phyloP scores from a whole-genome alignment of 2,329 filamentous ascomycete genomes.

The Microdochium nivale region DNA sequence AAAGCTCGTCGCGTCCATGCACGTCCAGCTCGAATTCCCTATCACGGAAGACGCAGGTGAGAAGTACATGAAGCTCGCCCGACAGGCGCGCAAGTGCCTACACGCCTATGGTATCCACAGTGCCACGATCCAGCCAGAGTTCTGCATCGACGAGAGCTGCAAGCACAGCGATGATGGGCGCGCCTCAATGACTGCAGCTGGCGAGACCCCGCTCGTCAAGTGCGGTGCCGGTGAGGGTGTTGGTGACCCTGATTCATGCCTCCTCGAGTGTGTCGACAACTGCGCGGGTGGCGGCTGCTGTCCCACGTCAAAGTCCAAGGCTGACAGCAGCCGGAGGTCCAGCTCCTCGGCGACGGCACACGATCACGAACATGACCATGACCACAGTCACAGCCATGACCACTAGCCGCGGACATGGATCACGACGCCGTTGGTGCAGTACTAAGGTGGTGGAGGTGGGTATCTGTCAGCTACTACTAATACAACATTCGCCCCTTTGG shows the following conservation, averaged over 20 bases:
- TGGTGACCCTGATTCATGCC: slow-evolving; percentile 10
- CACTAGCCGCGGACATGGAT: background rate
- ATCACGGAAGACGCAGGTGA: slow-evolving; percentile 71
- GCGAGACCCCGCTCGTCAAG: slow-evolving; percentile 24
- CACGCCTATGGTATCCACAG: slow-evolving; percentile 96
- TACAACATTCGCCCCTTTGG: no score
- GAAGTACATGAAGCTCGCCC: slow-evolving; percentile 86
- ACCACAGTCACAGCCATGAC: slow-evolving; percentile 15
- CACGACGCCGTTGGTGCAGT: background rate
- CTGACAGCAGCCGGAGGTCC: background rate
- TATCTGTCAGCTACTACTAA: no score
- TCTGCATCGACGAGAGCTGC: slow-evolving; percentile 45
- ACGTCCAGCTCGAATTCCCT: slow-evolving; percentile 86
- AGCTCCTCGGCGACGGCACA: background rate
- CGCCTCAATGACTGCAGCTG: slow-evolving; percentile 10
- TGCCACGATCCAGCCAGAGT: slow-evolving; percentile 95
- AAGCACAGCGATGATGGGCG: slow-evolving; percentile 23
- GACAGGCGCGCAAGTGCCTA: slow-evolving; percentile 74
- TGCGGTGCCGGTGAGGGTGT: slow-evolving; percentile 16
- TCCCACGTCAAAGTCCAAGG: slow-evolving; percentile 6
- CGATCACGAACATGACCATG: slow-evolving; percentile 13
- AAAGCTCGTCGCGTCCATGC: slow-evolving; percentile 86
- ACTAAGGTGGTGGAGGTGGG: background rate
- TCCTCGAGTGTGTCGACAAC: slow-evolving; percentile 19
- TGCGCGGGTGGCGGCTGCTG: slow-evolving; percentile 17